These are phyloP conservation scores for Populus simonii DNA, from an alignment of 345 rosid genomes.

Conservation along the genomic window DNA sequence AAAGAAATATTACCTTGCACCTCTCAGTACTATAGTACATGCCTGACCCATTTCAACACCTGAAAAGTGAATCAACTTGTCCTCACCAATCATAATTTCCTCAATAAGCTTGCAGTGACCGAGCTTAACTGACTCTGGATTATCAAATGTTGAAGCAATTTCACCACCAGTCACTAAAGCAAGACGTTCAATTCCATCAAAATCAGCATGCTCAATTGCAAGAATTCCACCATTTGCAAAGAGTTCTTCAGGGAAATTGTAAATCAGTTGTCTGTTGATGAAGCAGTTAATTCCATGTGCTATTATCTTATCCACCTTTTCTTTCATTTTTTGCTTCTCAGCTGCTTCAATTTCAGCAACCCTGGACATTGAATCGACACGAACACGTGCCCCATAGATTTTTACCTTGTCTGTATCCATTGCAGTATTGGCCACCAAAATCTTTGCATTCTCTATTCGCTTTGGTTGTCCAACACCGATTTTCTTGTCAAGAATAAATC, in stretches of 20 bases:
- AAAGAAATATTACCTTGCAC: constrained; percentile 63
- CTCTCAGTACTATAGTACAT: constrained; percentile 89
- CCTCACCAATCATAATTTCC: constrained; percentile 99
- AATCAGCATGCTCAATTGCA: constrained; percentile 99
- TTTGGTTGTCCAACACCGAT: constrained; percentile 97
- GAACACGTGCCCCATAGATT: constrained; percentile 97
- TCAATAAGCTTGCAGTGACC: constrained; percentile 94
- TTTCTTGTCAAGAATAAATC: constrained; percentile 99
- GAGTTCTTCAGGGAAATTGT: constrained; percentile 96
- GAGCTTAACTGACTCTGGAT: constrained; percentile 95
- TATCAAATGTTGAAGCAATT: constrained; percentile 94
- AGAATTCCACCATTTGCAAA: constrained; percentile 97
- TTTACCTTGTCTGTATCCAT: constrained; percentile 99
- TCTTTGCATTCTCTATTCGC: constrained; percentile 88
- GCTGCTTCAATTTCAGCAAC: constrained; percentile 98
- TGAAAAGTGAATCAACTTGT: constrained; percentile 92
- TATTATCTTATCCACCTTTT: constrained; percentile 90
- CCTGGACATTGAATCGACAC: constrained; percentile 95
- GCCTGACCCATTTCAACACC: constrained; percentile 99
- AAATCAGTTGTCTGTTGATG: constrained; percentile 93
- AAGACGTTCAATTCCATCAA: constrained; percentile 95
- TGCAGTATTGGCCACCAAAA: constrained; percentile 97
- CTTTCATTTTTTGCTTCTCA: constrained; percentile 98
- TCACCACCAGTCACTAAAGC: constrained; percentile 96
- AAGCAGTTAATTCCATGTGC: constrained; percentile 93